phyloP scores from a whole-genome alignment of 2,329 filamentous ascomycete genomes.

The Diaporthe humulicola region DNA sequence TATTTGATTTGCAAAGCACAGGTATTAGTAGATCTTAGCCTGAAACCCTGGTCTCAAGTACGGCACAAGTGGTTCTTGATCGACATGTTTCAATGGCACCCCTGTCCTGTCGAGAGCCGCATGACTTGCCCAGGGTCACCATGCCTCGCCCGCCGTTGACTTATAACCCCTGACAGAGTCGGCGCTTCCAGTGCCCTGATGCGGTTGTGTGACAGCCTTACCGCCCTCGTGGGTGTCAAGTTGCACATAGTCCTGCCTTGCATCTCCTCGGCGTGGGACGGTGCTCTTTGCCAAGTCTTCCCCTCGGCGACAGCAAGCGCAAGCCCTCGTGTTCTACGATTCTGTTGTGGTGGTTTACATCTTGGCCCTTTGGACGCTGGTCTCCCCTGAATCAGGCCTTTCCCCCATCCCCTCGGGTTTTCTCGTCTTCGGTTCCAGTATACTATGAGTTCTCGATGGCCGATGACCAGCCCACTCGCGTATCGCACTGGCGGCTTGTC shows the following conservation, averaged over 20 bases:
- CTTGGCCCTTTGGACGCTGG: not conserved
- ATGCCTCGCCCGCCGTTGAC: not conserved
- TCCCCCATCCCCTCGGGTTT: not conserved
- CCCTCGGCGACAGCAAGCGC: not conserved
- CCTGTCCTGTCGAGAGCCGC: slow-evolving; percentile 22
- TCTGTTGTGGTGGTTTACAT: no score
- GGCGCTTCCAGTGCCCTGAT: not conserved
- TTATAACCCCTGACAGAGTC: slow-evolving; percentile 2
- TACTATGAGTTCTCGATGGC: slow-evolving; percentile 20
- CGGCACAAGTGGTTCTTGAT: slow-evolving; percentile 12
- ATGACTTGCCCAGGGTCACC: slow-evolving; percentile 17
- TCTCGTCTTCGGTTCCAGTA: not conserved
- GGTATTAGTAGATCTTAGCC: slow-evolving; percentile 17
- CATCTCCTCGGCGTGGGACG: not conserved
- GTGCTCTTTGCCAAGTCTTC: not conserved
- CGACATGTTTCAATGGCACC: slow-evolving; percentile 17
- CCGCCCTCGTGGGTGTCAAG: not conserved
- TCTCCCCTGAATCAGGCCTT: not conserved
- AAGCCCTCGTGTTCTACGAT: not conserved
- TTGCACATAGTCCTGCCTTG: slow-evolving; percentile 6
- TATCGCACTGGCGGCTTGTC: slow-evolving; percentile 29
- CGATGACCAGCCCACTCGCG: slow-evolving; percentile 16
- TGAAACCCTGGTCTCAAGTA: slow-evolving; percentile 28
- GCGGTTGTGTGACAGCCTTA: not conserved
- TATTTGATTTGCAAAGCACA: not conserved